These are phyloP conservation scores for Yarrowia osloensis DNA, from an alignment of 805 yeast genomes.

Conservation along the genomic window DNA sequence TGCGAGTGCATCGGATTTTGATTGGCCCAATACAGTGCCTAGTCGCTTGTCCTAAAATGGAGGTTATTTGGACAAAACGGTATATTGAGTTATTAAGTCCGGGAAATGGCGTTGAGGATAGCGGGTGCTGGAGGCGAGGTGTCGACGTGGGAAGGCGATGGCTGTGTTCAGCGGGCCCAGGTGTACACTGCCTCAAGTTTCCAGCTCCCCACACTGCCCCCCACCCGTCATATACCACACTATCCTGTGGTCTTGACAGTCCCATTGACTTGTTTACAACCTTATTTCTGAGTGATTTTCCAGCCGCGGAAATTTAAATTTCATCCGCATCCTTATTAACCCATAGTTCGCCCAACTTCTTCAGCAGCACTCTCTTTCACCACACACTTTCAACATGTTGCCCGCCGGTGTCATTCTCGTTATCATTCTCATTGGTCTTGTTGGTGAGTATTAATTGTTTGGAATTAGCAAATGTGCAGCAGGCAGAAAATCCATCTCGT, in stretches of 20 bases:
- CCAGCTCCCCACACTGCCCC: too few species aligned
- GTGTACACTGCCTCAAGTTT: not conserved
- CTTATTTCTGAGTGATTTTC: constrained; percentile 30
- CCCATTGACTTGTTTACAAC: constrained; percentile 28
- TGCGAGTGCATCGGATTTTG: not conserved
- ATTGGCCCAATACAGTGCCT: constrained; percentile 25
- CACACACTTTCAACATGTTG: constrained; percentile 48
- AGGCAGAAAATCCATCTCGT: not conserved
- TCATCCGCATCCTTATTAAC: constrained; percentile 29
- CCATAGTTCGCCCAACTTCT: constrained; percentile 29
- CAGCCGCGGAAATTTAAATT: constrained; percentile 23
- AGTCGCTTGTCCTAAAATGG: constrained; percentile 30
- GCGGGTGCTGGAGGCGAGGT: not conserved
- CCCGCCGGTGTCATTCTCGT: constrained; percentile 77
- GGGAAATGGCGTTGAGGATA: not conserved
- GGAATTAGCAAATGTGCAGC: not conserved
- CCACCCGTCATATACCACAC: not conserved
- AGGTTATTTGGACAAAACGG: constrained; percentile 22
- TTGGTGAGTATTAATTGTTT: constrained; percentile 40
- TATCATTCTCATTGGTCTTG: constrained; percentile 48
- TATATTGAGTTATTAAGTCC: constrained; percentile 26
- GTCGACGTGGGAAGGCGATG: not conserved
- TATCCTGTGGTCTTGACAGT: not conserved
- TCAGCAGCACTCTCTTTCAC: constrained; percentile 20
- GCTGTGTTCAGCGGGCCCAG: not conserved